Conservation (phyloP, 208 protist species). For the Trichomonas vaginalis region DNA sequence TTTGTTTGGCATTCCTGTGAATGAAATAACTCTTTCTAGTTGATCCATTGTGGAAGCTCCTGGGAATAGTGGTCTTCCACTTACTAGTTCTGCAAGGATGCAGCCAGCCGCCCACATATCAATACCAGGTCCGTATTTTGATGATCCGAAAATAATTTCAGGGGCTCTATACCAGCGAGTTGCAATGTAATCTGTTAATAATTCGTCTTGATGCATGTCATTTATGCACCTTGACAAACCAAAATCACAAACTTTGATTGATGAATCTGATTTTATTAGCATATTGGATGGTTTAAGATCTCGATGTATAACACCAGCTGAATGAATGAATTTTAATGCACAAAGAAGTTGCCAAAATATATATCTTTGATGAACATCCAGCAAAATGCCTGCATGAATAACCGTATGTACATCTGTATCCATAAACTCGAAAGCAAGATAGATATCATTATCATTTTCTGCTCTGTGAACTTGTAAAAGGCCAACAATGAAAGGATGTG, state of each 20-base stretch:
- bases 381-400: slow-evolving; percentile 51
- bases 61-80: slow-evolving; percentile 26
- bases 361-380: slow-evolving; percentile 50
- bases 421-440: slow-evolving; percentile 57
- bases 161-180: slow-evolving; percentile 30
- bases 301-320: slow-evolving; percentile 57
- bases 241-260: slow-evolving; percentile 88
- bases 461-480: slow-evolving; percentile 52
- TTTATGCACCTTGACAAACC: slow-evolving; percentile 53
- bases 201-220: not conserved
- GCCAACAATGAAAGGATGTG: slow-evolving; percentile 51
- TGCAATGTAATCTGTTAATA: slow-evolving; percentile 39
- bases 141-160: slow-evolving; percentile 14
- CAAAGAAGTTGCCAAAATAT: slow-evolving; percentile 53
- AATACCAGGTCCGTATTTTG: not conserved
- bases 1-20: not conserved
- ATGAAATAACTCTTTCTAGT: slow-evolving; percentile 9
- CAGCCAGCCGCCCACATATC: slow-evolving; percentile 35
- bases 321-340: slow-evolving; percentile 41
- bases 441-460: slow-evolving; percentile 55
- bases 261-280: slow-evolving; percentile 73
- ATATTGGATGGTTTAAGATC: slow-evolving; percentile 89
- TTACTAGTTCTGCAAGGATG: slow-evolving; percentile 33
- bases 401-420: slow-evolving; percentile 57
- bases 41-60: slow-evolving; percentile 27